Evolutionary conservation across 1,284 basidiomycete genomes (phyloP), one percentile per base, ranked within the genome.

Genomic region (Anthracocystis panici-leucophaei): DNA sequence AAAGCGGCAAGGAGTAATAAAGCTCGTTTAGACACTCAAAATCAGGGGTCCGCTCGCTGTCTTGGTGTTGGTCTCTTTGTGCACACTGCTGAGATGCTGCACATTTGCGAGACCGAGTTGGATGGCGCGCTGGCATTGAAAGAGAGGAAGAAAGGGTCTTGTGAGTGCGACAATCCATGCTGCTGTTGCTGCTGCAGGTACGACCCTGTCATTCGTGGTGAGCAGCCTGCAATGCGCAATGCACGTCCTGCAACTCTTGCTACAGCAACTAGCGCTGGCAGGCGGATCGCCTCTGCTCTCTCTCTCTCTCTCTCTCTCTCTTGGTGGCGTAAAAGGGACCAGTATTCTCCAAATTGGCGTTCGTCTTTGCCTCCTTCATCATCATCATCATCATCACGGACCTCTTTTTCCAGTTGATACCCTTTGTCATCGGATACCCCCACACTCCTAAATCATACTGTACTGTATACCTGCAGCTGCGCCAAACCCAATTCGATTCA

Each of bases 61-160:
- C 48, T 54, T 54, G 52, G 40, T 29, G 38, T 42, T 42, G 50
- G 31, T 52, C 33, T 40, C 6, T 11, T n/a, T 7, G 21, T 4
- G n/a, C 16, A 44, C n/a, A 23, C 52, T 54, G 52, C 40, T 31
- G 7, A 31, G 21, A 11, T 52, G 50, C 49, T 23, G 5, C 12
- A 23, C 7, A 23, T 16, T 35, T 35, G 33, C 33, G 10, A 33
- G 33, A 33, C 7, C 8, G 33, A 33, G 33, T 33, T 33, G 33
- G 33, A 33, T 35, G 20, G 50, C 57, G 25, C 48, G 64, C 64
- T 66, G 64, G 64, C 63, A 45, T 59, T 27, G 29, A 59, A 23
- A 29, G n/a, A 18, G 20, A 35, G 29, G 9, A 35, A 51, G 16
- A 38, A 38, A 35, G 35, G 49, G 49, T 50, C 49, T 50, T 33